Evolutionary conservation across 805 yeast species (phyloP), one percentile per base, ranked within the genome.

Genomic region (Candida insectalens): DNA sequence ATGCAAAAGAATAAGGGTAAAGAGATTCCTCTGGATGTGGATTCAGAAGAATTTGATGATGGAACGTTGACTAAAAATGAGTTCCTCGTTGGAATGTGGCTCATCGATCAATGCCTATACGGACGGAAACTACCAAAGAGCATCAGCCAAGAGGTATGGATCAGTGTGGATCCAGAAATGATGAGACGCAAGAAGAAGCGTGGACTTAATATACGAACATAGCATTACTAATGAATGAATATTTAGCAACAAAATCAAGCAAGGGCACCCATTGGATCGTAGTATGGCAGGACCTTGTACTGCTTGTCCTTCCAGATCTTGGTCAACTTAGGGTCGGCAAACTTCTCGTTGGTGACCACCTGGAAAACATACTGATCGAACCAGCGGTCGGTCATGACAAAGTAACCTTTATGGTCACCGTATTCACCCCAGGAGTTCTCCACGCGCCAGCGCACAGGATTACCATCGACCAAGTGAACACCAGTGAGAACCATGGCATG

Each of bases 11-110:
- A 29, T 15, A 71, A 80, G 46, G 62, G 29, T 92, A 82, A 51
- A 94, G 95, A 0, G 72, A 83, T 1, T 60, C 92, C 35, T 80
- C 77, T 44, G 23, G 14, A 33, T 7, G 34, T 19, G 14, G 13
- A 32, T 9, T 27, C 23, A 19, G 19, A 17, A 6, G 33, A 33
- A 4, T 21, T 71, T 80, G 46, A 62, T 30, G 92, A 82, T 51
- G 94, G 95, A 0, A 72, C 83, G 1, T 60, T 92, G 35, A 80
- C 77, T 44, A 72, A 83, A 40, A 78, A 76, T 25, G 89, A 88
- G 42, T 92, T 92, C 47, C 60, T 89, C 21, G 89, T 88, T n/a
- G 98, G 98, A 0, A 88, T 83, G 82, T 92, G 98, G 98, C 58
- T 88, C 4, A 88, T 92, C 2, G 99, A 92, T 55, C 98, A 92